Evolutionary conservation across 208 protist species (phyloP).

Genomic region (Porcisia hertigi): DNA sequence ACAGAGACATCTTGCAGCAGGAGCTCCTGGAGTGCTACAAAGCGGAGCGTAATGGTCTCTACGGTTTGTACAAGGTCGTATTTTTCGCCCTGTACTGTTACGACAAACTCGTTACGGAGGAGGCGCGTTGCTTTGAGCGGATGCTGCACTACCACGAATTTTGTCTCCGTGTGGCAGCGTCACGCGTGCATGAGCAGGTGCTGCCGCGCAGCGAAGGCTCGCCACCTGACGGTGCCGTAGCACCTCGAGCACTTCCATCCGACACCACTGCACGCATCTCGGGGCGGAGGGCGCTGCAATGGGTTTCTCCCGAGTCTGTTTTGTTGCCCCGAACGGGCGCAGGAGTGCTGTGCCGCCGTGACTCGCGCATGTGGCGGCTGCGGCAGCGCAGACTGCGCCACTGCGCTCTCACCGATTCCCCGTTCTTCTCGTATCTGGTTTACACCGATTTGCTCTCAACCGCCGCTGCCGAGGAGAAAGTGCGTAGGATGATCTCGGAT

Average conservation of each 20-base stretch:
- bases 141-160: slow-evolving; percentile 51
- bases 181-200: background rate
- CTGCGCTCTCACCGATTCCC: slow-evolving; percentile 42
- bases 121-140: slow-evolving; percentile 37
- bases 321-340: background rate
- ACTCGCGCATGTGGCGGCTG: slow-evolving; percentile 20
- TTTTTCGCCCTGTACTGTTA: slow-evolving; percentile 35
- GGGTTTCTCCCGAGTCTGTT: background rate
- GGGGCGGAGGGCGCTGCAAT: background rate
- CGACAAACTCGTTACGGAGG: slow-evolving; percentile 38
- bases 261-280: background rate
- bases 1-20: slow-evolving; percentile 30
- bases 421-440: slow-evolving; percentile 43
- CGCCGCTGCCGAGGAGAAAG: slow-evolving; percentile 25
- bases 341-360: background rate
- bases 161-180: slow-evolving; percentile 32
- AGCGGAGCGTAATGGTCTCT: slow-evolving; percentile 21
- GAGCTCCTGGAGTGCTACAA: slow-evolving; percentile 32
- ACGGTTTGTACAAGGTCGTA: slow-evolving; percentile 23
- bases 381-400: slow-evolving; percentile 32
- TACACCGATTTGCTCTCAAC: slow-evolving; percentile 39
- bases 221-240: background rate
- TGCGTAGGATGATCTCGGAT: slow-evolving; percentile 10
- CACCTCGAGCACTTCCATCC: background rate
- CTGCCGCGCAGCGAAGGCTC: background rate